Evolutionary conservation across 148 eudicot species (phyloP), one percentile per base, ranked within the genome.

Genomic region (Rhododendron kiyosumense): DNA sequence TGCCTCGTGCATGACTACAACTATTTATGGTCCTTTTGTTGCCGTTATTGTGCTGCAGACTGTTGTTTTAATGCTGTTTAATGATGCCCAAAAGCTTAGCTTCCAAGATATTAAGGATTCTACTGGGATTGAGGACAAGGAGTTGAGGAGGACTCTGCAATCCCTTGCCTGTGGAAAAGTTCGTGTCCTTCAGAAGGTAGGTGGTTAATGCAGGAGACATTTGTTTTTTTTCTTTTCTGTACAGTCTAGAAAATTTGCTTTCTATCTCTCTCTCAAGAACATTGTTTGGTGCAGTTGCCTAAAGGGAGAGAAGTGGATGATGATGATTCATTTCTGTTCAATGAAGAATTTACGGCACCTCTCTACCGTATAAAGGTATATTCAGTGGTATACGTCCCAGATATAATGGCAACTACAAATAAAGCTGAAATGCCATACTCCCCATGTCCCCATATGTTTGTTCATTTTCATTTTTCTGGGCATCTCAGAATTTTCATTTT

Each of bases 91-190:
- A 90, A 92, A 93, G 83, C 93, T 95, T 67, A 94, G 96, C 89
- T 94, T 96, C 88, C 95, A 94, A 95, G 99, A 96, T 91, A 93
- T 96, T 28, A 95, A 92, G 87, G 98, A 96, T 88, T 91, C 99
- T 48, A 96, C 99, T 36, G 91, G 94, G 81, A 95, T 96, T 81
- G 98, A 95, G 91, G 99, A 96, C 84, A 96, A 95, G 90, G 99
- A 96, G 87, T 92, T 95, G 87, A 91, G 96, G 43, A 92, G 99
- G 87, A 96, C 98, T 81, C 88, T 96, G 74, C 99, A 94, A 88
- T 96, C 99, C 84, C 99, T 96, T 89, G 99, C 99, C 49, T 95
- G 98, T 85, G 99, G 99, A 26, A 96, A 96, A 92, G 91, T 96
- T 69, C 97, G 99, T n/a, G 96, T 95, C 83, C 98, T 96, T 83